Conservation (phyloP, 2,329 filamentous ascomycete species). For the Penicillium freii region DNA sequence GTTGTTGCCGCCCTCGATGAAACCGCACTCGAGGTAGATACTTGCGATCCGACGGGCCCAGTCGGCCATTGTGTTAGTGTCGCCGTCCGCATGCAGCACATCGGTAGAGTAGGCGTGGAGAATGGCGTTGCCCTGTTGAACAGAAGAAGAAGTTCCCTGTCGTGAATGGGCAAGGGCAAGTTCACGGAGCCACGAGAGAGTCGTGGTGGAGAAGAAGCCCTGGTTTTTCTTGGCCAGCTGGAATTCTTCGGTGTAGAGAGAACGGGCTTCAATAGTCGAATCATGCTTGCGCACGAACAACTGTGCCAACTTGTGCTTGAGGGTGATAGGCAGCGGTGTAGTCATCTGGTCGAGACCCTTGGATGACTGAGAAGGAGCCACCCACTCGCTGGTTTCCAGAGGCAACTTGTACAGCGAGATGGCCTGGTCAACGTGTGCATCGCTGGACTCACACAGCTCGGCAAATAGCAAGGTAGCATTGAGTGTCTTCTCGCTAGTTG, state of each 20-base stretch:
- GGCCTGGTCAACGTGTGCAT: conserved; percentile 47
- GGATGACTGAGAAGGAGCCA: conserved; percentile 31
- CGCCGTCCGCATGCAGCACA: conserved; percentile 42
- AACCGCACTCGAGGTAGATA: conserved; percentile 47
- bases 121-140: conserved; percentile 39
- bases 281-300: conserved; percentile 47
- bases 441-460: conserved; percentile 47
- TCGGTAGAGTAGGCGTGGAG: conserved; percentile 45
- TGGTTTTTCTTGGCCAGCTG: conserved; percentile 44
- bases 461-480: conserved; percentile 44
- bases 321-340: conserved; percentile 42
- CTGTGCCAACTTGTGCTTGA: conserved; percentile 53
- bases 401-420: conserved; percentile 50
- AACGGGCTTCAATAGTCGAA: conserved; percentile 39
- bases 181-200: conserved; percentile 46
- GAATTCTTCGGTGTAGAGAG: conserved; percentile 45
- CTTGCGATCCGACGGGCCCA: conserved; percentile 48
- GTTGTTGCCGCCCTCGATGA: conserved; percentile 41
- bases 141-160: conserved; percentile 40
- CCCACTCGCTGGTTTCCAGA: conserved; percentile 41
- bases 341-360: conserved; percentile 34
- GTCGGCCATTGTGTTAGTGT: conserved; percentile 46
- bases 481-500: conserved; percentile 37
- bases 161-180: conserved; percentile 45
- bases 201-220: conserved; percentile 49